These are phyloP conservation scores for Panaeolus cyanescens DNA, from an alignment of 768 basidiomycete species.

Conservation along the genomic window DNA sequence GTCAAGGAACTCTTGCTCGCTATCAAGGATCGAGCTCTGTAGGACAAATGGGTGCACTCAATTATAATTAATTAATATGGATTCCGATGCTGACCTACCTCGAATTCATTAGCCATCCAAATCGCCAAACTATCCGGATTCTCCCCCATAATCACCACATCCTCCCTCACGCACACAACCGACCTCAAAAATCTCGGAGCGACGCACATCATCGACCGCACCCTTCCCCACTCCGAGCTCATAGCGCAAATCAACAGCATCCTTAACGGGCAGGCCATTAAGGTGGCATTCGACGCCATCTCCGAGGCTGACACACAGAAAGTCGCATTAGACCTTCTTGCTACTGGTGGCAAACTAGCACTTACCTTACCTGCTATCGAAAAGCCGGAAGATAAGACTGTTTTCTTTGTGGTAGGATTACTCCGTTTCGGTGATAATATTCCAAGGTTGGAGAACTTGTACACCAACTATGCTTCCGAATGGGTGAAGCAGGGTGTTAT, in stretches of 20 bases:
- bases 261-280: slow-evolving; percentile 21
- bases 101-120: slow-evolving; percentile 29
- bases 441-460: background rate
- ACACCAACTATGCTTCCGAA: background rate
- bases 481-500: background rate
- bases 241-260: slow-evolving; percentile 21
- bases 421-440: background rate
- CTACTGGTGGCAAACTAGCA: background rate
- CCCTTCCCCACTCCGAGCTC: slow-evolving; percentile 17
- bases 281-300: slow-evolving; percentile 25
- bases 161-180: slow-evolving; percentile 29
- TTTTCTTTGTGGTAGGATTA: background rate
- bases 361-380: background rate
- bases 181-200: slow-evolving; percentile 41
- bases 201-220: slow-evolving; percentile 36
- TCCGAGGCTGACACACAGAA: background rate
- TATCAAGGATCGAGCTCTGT: slow-evolving; percentile 47
- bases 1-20: too few species aligned
- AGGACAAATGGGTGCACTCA: slow-evolving; percentile 44
- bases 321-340: background rate
- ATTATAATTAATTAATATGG: too few species aligned
- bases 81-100: too few species aligned
- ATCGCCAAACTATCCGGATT: slow-evolving; percentile 43
- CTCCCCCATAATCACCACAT: slow-evolving; percentile 40
- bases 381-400: background rate